phyloP scores from a whole-genome alignment of 2,329 filamentous ascomycete genomes.

The Fusarium temperatum region DNA sequence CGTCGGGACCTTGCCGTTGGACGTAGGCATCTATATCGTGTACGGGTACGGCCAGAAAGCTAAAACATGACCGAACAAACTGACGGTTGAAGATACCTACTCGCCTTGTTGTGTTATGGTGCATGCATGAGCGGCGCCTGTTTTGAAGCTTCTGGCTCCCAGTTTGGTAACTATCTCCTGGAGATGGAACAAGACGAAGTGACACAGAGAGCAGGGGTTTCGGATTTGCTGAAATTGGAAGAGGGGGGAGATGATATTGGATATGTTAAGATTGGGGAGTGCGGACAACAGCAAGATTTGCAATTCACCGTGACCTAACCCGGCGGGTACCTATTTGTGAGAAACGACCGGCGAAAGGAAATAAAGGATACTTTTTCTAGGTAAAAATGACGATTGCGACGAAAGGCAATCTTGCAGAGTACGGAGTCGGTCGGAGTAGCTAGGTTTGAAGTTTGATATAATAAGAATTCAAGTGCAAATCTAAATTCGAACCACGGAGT shows the following conservation, averaged over 20 bases:
- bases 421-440: not conserved
- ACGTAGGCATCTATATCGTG: constrained; percentile 1
- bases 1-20: constrained; percentile 22
- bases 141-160: constrained; percentile 11
- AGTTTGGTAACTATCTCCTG: constrained; percentile 22
- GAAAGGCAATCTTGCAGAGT: not conserved
- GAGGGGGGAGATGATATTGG: constrained; percentile 33
- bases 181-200: constrained; percentile 30
- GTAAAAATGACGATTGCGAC: constrained; percentile 26
- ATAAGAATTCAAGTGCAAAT: not conserved
- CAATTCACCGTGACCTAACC: constrained; percentile 24
- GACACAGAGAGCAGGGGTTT: constrained; percentile 33
- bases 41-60: constrained; percentile 22
- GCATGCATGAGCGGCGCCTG: constrained; percentile 9
- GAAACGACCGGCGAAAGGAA: constrained; percentile 8
- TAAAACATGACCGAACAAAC: constrained; percentile 28
- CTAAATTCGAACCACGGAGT: not conserved
- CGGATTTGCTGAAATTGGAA: constrained; percentile 21
- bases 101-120: constrained; percentile 23
- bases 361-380: constrained; percentile 7
- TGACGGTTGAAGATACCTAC: constrained; percentile 12
- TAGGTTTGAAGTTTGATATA: not conserved
- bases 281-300: constrained; percentile 37
- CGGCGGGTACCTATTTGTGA: constrained; percentile 27
- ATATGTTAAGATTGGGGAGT: constrained; percentile 30